Evolutionary conservation across 1,284 basidiomycete genomes (phyloP).

Genomic region (Cutaneotrichosporon mucoides): DNA sequence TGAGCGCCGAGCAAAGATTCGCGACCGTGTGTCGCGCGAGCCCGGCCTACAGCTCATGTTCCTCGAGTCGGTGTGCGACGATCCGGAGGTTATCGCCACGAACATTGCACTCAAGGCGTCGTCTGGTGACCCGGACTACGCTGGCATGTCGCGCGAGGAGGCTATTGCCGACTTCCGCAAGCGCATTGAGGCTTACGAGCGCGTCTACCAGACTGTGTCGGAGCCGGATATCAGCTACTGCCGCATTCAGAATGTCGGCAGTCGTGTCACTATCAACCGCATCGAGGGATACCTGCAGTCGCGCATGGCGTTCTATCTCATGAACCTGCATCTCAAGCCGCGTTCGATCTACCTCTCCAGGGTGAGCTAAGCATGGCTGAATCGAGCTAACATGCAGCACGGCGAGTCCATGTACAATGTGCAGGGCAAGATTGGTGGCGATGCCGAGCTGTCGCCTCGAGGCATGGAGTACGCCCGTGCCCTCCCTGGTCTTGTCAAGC

Average conservation of each 20-base stretch:
- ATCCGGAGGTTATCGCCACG: conserved; percentile 86
- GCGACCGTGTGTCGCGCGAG: conserved; percentile 75
- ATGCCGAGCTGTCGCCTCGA: conserved; percentile 76
- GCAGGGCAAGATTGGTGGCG: conserved; percentile 96
- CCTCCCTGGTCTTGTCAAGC: conserved; percentile 78
- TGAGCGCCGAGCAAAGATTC: conserved; percentile 72
- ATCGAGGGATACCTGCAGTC: conserved; percentile 92
- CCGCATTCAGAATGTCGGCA: conserved; percentile 82
- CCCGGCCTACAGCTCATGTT: conserved; percentile 88
- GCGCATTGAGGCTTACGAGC: conserved; percentile 89
- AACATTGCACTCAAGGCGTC: conserved; percentile 95
- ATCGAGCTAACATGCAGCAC: conserved; percentile 58
- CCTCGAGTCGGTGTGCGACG: conserved; percentile 90
- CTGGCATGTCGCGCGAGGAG: conserved; percentile 74
- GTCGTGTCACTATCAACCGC: conserved; percentile 73
- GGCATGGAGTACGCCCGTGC: conserved; percentile 82
- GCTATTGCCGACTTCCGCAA: conserved; percentile 87
- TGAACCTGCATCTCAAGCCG: conserved; percentile 97
- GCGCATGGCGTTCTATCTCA: conserved; percentile 95
- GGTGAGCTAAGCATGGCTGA: conserved; percentile 53
- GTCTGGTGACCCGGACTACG: conserved; percentile 97
- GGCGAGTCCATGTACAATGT: conserved; percentile 98
- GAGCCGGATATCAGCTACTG: conserved; percentile 82
- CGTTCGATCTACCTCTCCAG: conserved; percentile 94
- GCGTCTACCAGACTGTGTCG: conserved; percentile 90